phyloP scores from a whole-genome alignment of 2,329 filamentous ascomycete genomes.

The Penicillium sp. region DNA sequence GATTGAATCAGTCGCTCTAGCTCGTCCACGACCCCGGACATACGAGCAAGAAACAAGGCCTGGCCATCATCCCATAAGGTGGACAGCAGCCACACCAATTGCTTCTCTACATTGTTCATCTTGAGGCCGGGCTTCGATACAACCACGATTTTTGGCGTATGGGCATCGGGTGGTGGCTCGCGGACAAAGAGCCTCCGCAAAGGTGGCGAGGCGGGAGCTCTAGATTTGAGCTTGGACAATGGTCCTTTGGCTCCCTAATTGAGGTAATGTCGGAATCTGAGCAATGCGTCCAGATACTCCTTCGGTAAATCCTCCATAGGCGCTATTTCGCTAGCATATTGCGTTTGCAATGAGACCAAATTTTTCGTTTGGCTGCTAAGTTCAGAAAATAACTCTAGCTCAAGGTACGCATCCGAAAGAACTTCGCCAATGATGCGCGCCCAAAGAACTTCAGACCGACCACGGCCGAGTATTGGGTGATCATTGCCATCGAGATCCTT shows the following conservation, averaged over 20 bases:
- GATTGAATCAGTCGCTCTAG: slow-evolving; percentile 47
- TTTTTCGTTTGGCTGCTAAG: slow-evolving; percentile 4
- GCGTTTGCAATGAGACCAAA: neutral
- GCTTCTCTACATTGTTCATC: neutral
- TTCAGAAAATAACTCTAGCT: neutral
- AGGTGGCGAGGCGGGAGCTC: slow-evolving; percentile 7
- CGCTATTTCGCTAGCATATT: slow-evolving; percentile 1
- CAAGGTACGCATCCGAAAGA: slow-evolving; percentile 6
- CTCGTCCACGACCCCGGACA: slow-evolving; percentile 49
- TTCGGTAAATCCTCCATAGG: slow-evolving; percentile 10
- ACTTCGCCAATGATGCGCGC: neutral
- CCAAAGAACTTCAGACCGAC: slow-evolving; percentile 1
- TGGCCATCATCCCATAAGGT: slow-evolving; percentile 32
- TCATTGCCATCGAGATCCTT: slow-evolving; percentile 39
- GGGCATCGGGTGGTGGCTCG: neutral
- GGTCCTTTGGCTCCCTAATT: neutral
- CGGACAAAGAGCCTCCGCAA: slow-evolving; percentile 14
- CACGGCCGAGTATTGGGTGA: neutral
- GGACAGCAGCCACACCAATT: slow-evolving; percentile 9
- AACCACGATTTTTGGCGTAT: neutral
- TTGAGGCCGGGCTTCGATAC: neutral
- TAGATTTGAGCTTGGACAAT: neutral
- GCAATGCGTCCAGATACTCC: slow-evolving; percentile 7
- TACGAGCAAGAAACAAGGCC: slow-evolving; percentile 32
- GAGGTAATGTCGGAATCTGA: slow-evolving; percentile 6